Base-by-base conservation (phyloP, 331 rosid genomes). In the Quercus lobata region DNA sequence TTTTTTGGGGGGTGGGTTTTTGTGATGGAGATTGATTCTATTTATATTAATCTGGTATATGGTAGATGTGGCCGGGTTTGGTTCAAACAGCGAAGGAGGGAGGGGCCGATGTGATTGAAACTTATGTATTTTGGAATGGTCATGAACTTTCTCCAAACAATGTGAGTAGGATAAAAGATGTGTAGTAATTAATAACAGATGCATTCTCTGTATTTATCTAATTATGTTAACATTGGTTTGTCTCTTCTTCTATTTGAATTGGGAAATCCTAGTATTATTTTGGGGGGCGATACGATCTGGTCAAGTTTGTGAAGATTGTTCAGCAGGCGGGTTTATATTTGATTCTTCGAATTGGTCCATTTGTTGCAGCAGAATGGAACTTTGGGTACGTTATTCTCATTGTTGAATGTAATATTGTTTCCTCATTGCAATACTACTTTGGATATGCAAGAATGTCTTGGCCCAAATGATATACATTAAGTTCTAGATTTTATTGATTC, bases 81-180 rank as follows among this genome's bases (percentile, higher is more conserved):
- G 88, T 94, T 84, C 92, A 87, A 78, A 87, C 89, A 22, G 97
- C 98, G 0, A 94, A 94, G 75, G 89, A 94, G 82, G 98, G 97
- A 76, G 98, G 98, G 0, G 86, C 76, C 1, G 92, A 94, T 90
- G 92, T 86, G 52, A 94, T 94, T 7, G 98, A 94, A 83, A 92
- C 98, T 46, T 94, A 94, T 76, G 98, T 94, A 52, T 94, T 94
- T 82, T 94, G 98, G 98, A 94, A 94, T 69, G 97, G 98, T 24
- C 98, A 94, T 78, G 98, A 94, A 44, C 97, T 89, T 76, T 89
- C 98, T 83, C 98, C 93, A 0, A 94, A 88, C 84, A 85, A 94
- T 87, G 98, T 94, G 76, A 91, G 92, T 83, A 76, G 32, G 72
- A 35, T 65, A 35, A 68, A 10, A 9, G 16, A 32, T 68, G 12